phyloP scores from a whole-genome alignment of 2,329 filamentous ascomycete genomes.

The Phyllosticta citriasiana region DNA sequence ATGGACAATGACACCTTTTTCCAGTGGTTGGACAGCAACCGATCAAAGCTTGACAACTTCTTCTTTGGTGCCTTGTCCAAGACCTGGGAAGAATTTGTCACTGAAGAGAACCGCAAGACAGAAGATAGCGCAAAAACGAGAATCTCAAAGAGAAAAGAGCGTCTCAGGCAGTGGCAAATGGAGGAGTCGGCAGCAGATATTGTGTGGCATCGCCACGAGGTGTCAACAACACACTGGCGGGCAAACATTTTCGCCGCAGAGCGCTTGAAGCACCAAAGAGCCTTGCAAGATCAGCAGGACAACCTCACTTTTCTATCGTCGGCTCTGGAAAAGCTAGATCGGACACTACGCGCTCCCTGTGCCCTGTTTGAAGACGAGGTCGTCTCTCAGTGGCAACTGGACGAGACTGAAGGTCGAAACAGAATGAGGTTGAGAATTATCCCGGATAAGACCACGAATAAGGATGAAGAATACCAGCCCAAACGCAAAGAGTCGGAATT shows the following conservation, averaged over 20 bases:
- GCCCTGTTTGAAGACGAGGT: conserved; percentile 63
- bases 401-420: conserved; percentile 90
- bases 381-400: conserved; percentile 74
- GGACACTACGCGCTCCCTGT: conserved; percentile 67
- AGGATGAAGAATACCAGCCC: conserved; percentile 69
- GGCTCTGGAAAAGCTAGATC: conserved; percentile 67
- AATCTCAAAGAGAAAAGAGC: conserved; percentile 68
- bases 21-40: conserved; percentile 76
- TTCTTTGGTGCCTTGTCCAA: conserved; percentile 76
- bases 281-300: conserved; percentile 88
- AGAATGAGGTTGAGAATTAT: conserved; percentile 85
- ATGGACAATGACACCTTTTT: conserved; percentile 85
- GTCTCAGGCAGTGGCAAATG: conserved; percentile 66
- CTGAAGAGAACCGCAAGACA: conserved; percentile 68
- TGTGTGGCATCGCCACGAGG: conserved; percentile 69
- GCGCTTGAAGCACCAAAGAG: conserved; percentile 79
- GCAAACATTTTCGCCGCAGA: conserved; percentile 92
- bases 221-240: conserved; percentile 82
- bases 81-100: conserved; percentile 81
- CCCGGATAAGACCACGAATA: conserved; percentile 56
- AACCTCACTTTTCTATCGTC: conserved; percentile 69
- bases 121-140: conserved; percentile 64
- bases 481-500: conserved; percentile 61
- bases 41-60: conserved; percentile 65
- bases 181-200: conserved; percentile 61